Evolutionary conservation across 2,329 filamentous ascomycete species (phyloP).

Genomic region (Talaromyces sp.): DNA sequence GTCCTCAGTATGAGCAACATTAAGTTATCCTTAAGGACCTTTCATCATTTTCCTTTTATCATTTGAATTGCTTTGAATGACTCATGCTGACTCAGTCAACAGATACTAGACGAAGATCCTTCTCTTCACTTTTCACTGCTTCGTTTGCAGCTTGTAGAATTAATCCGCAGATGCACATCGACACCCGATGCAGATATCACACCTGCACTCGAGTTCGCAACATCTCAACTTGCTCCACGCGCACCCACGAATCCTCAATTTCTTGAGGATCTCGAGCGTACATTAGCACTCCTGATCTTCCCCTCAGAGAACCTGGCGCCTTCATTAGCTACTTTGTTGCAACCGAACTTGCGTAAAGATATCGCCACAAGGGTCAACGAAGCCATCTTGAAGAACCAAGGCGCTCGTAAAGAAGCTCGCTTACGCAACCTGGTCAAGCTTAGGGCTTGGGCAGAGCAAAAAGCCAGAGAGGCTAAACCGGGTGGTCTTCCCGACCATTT

Average conservation of each 20-base stretch:
- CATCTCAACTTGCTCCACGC: conserved; percentile 77
- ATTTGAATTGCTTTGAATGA: conserved; percentile 5
- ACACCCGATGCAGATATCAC: conserved; percentile 67
- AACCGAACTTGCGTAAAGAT: conserved; percentile 72
- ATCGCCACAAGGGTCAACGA: conserved; percentile 90
- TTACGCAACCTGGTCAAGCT: conserved; percentile 78
- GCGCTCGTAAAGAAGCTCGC: conserved; percentile 71
- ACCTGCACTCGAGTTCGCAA: conserved; percentile 81
- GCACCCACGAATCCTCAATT: conserved; percentile 79
- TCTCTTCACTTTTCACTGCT: conserved; percentile 85
- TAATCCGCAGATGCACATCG: conserved; percentile 74
- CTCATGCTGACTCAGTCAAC: conserved; percentile 9
- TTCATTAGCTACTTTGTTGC: conserved; percentile 69
- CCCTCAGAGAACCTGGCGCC: conserved; percentile 74
- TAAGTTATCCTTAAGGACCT: conserved; percentile 1
- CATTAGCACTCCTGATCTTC: conserved; percentile 89
- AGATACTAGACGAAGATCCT: conserved; percentile 85
- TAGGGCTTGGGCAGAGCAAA: conserved; percentile 76
- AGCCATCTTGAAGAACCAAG: conserved; percentile 73
- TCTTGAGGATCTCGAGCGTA: conserved; percentile 80
- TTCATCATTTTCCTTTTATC: not conserved
- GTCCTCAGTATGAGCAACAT: conserved; percentile 76
- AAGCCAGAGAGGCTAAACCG: conserved; percentile 43
- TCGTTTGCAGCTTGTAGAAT: conserved; percentile 85
- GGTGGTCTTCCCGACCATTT: conserved; percentile 47